A percentile compares a stretch with the other conserved stretches of the same genome.
Evolutionary conservation across 768 basidiomycete genomes (phyloP).

Genomic region (Hygrocybe coccinea): DNA sequence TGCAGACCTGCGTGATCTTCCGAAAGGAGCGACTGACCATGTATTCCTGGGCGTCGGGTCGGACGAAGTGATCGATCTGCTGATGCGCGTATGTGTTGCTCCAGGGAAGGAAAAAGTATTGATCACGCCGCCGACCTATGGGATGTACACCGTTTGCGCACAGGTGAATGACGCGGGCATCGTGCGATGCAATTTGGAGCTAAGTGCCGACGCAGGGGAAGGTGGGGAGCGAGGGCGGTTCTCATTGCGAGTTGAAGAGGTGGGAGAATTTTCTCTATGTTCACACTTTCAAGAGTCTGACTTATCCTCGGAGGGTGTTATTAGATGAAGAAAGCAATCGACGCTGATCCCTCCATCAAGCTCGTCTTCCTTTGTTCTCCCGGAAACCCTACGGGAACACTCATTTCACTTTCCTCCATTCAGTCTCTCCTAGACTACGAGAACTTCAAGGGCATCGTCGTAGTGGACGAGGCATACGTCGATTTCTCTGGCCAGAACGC

Average conservation of each 20-base stretch:
- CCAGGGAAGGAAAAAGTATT: constrained; percentile 81
- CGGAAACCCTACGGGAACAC: constrained; percentile 92
- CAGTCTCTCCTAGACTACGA: constrained; percentile 69
- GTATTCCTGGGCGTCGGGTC: constrained; percentile 95
- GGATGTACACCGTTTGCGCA: constrained; percentile 94
- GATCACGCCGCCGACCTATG: constrained; percentile 92
- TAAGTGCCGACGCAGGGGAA: constrained; percentile 57
- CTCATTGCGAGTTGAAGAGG: constrained; percentile 68
- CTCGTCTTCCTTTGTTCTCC: constrained; percentile 94
- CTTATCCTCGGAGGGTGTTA: neutral
- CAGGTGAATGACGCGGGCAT: constrained; percentile 90
- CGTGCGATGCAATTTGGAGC: constrained; percentile 68
- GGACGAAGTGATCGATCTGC: constrained; percentile 92
- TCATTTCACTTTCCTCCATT: constrained; percentile 68
- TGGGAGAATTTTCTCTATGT: constrained; percentile 31
- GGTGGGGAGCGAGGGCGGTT: constrained; percentile 71
- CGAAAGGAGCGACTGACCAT: constrained; percentile 47
- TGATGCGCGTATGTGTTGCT: constrained; percentile 83
- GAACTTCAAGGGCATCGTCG: constrained; percentile 82
- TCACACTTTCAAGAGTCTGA: neutral
- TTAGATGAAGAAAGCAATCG: constrained; percentile 70
- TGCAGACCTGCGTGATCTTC: constrained; percentile 65
- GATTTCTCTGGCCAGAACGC: constrained; percentile 70
- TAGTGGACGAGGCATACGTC: constrained; percentile 97
- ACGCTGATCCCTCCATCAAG: constrained; percentile 73